Evolutionary conservation across 495 filamentous ascomycete species (phyloP).

Genomic region (Parachaetomium inaequale): DNA sequence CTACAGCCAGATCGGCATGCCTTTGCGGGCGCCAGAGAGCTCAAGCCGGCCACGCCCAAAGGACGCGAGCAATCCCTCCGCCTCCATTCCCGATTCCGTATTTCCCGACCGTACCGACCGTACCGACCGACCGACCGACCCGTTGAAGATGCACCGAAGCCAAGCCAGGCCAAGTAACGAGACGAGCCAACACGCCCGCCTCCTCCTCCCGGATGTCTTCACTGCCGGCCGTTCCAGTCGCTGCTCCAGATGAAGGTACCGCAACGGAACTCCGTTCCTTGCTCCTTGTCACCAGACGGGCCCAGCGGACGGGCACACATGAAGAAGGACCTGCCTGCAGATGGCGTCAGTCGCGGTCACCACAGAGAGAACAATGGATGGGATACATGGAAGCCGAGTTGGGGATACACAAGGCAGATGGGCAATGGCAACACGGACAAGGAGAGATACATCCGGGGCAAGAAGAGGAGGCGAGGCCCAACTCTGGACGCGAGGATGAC

Average conservation of each 20-base stretch:
- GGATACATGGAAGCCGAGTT: neutral
- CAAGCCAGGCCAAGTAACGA: neutral
- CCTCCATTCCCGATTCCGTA: neutral
- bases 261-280: conserved; percentile 78
- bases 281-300: conserved; percentile 77
- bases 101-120: neutral
- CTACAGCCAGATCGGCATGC: neutral
- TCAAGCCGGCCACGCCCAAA: neutral
- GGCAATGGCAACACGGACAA: neutral
- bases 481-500: too few relatives aligned
- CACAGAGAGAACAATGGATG: neutral
- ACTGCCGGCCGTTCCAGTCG: conserved; percentile 58
- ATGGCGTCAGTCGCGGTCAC: neutral
- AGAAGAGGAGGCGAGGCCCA: neutral
- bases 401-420: neutral
- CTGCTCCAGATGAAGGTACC: conserved; percentile 87
- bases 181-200: neutral
- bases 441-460: neutral
- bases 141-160: neutral
- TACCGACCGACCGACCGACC: neutral
- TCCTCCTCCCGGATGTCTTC: neutral
- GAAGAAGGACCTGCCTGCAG: conserved; percentile 73
- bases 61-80: neutral
- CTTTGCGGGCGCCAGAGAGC: neutral
- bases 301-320: conserved; percentile 79